phyloP scores from a whole-genome alignment of 2,329 filamentous ascomycete genomes.

The Niveomyces coronatus region DNA sequence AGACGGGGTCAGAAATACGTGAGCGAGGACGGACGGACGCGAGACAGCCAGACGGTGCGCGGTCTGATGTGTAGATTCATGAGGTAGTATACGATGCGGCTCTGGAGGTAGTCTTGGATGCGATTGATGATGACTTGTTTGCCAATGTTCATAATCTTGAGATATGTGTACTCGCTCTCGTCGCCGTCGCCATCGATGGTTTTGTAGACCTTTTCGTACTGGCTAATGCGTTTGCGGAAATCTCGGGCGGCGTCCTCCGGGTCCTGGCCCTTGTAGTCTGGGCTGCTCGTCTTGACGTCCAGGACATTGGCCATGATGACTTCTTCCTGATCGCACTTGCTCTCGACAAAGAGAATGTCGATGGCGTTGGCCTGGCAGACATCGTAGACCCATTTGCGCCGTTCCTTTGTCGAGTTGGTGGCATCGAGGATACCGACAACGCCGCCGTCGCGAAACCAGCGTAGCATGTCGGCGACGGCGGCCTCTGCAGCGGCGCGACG shows the following conservation, averaged over 20 bases:
- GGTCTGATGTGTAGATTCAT: slow-evolving; percentile 98
- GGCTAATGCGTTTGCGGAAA: slow-evolving; percentile 87
- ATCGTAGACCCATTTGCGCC: slow-evolving; percentile 85
- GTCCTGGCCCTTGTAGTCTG: slow-evolving; percentile 90
- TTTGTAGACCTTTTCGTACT: slow-evolving; percentile 96
- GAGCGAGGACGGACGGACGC: slow-evolving; percentile 55
- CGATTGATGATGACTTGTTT: slow-evolving; percentile 96
- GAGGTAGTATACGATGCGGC: slow-evolving; percentile 91
- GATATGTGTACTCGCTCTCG: slow-evolving; percentile 80
- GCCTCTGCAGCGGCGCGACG: slow-evolving; percentile 83
- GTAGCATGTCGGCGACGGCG: slow-evolving; percentile 85
- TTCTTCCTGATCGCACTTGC: slow-evolving; percentile 90
- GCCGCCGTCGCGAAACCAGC: slow-evolving; percentile 76
- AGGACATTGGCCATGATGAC: slow-evolving; percentile 97
- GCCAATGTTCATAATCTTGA: slow-evolving; percentile 95
- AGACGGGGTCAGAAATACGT: too few species aligned
- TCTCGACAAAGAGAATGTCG: slow-evolving; percentile 92
- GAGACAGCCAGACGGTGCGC: slow-evolving; percentile 89
- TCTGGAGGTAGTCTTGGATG: slow-evolving; percentile 94
- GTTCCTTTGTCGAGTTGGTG: slow-evolving; percentile 87
- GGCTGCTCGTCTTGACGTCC: slow-evolving; percentile 93
- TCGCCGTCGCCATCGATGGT: slow-evolving; percentile 73
- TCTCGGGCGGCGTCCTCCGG: slow-evolving; percentile 84
- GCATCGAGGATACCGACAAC: slow-evolving; percentile 91
- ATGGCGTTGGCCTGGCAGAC: slow-evolving; percentile 65